phyloP scores from a whole-genome alignment of 768 basidiomycete species.

The Coprinopsis cinerea region DNA sequence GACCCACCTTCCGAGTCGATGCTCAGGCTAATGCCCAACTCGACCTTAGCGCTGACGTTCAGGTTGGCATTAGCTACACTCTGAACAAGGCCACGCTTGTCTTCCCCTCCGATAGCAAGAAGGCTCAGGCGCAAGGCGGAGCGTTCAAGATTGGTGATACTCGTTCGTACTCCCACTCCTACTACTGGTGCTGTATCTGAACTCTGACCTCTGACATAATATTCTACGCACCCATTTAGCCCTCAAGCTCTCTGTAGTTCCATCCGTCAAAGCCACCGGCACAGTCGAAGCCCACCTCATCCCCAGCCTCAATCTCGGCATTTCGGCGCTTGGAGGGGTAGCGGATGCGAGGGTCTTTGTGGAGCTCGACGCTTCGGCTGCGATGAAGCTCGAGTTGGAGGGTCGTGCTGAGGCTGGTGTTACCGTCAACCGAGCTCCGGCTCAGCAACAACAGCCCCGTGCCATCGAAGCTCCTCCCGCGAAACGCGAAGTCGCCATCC shows the following conservation, averaged over 20 bases:
- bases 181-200: background rate
- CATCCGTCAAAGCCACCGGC: conserved; percentile 35
- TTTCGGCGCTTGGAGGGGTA: conserved; percentile 32
- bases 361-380: conserved; percentile 33
- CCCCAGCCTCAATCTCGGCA: conserved; percentile 40
- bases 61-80: conserved; percentile 38
- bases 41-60: conserved; percentile 33
- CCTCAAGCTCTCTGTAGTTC: conserved; percentile 34
- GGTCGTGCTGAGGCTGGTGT: conserved; percentile 10
- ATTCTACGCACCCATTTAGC: conserved; percentile 19
- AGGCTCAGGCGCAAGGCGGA: conserved; percentile 12
- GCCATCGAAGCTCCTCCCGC: background rate
- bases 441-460: background rate
- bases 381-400: conserved; percentile 22
- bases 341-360: conserved; percentile 36
- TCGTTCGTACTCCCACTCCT: conserved; percentile 31
- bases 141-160: conserved; percentile 33
- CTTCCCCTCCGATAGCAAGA: conserved; percentile 34
- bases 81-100: conserved; percentile 33
- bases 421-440: background rate
- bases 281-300: conserved; percentile 42
- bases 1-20: conserved; percentile 41
- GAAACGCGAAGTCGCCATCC: background rate
- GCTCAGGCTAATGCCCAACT: conserved; percentile 29
- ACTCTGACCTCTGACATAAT: no score